Evolutionary conservation across 2,329 filamentous ascomycete genomes (phyloP), one percentile per base, ranked within the genome.

Genomic region (Stenocarpella maydis): DNA sequence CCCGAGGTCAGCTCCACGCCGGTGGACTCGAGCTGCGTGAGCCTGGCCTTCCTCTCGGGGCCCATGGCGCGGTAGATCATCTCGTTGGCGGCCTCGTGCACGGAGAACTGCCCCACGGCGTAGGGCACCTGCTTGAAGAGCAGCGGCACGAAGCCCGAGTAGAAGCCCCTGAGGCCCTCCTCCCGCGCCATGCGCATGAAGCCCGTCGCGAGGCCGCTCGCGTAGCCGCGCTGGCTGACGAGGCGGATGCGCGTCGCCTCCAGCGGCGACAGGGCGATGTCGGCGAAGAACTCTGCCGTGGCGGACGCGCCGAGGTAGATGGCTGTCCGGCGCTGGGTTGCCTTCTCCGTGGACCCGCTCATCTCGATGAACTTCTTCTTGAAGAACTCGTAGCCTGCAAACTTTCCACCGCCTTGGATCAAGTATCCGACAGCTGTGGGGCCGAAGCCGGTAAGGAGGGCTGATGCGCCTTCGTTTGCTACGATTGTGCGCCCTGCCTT

Each of bases 321-420:
- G 72, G 82, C 82, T 3, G 84, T 87, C 72, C 85, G 83, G 71
- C 78, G 76, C 15, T 76, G 72, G 24, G 82, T 81, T 47, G 85
- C 84, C 69, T 75, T 78, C 34, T 84, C 82, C 39, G 82, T 81
- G 0, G 83, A 84, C 53, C 84, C 93, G 71, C 92, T 82, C 69
- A 88, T 76, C 80, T 91, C 88, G 82, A 97, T 94, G 80, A 88
- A 91, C 81, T 92, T 89, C 84, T 95, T 92, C 88, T 97, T 97
- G 91, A 97, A 97, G 86, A 94, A 93, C 83, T 97, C 93, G 83
- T 97, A 97, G 77, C 93, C 93, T 77, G 92, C 92, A 82, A 97
- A 97, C 85, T 97, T 97, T 86, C 92, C 91, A 75, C 93, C 93
- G 78, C 93, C 93, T 83, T 97, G 93, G 69, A 96, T 90, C 82